A percentile compares a stretch with the other conserved stretches of the same genome.
Conservation (phyloP, 441 rosid species). For the Adansonia madagascariensis region DNA sequence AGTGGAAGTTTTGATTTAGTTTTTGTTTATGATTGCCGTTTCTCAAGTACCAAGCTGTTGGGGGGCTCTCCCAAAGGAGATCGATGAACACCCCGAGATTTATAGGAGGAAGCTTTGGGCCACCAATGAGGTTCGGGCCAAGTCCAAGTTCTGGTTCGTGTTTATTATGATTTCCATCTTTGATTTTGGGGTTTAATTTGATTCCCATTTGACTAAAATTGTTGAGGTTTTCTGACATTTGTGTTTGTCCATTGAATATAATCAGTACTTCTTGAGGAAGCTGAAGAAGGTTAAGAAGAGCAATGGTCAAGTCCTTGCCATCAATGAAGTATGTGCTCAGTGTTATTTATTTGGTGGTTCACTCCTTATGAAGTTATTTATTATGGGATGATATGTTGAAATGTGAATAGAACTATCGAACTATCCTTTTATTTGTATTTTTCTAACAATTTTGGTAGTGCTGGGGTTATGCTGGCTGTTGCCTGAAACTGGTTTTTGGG, state of each 20-base stretch:
- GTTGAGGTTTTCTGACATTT: not conserved
- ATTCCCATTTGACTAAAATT: not conserved
- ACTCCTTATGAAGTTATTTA: not conserved
- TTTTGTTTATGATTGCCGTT: conserved; percentile 31
- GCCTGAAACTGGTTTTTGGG: not conserved
- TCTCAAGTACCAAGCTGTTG: conserved; percentile 54
- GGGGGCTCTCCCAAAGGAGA: conserved; percentile 52
- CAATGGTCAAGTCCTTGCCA: conserved; percentile 47
- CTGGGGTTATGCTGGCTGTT: not conserved
- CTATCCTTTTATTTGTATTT: not conserved
- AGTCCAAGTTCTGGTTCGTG: conserved; percentile 54
- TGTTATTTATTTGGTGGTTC: not conserved
- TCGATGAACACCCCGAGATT: conserved; percentile 51
- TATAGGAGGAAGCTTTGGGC: conserved; percentile 59
- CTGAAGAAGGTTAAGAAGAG: conserved; percentile 48
- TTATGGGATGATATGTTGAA: not conserved
- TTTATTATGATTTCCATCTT: not conserved
- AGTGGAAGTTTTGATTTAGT: not conserved
- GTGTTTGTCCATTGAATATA: not conserved
- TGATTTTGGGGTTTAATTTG: not conserved
- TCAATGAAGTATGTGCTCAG: conserved; percentile 37
- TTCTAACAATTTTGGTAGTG: not conserved
- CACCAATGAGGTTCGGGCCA: conserved; percentile 53
- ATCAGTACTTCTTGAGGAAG: conserved; percentile 45
- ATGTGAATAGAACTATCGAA: not conserved